Base-by-base conservation (phyloP, 139 green algal species). In the Chlamydomonas schloesseri region DNA sequence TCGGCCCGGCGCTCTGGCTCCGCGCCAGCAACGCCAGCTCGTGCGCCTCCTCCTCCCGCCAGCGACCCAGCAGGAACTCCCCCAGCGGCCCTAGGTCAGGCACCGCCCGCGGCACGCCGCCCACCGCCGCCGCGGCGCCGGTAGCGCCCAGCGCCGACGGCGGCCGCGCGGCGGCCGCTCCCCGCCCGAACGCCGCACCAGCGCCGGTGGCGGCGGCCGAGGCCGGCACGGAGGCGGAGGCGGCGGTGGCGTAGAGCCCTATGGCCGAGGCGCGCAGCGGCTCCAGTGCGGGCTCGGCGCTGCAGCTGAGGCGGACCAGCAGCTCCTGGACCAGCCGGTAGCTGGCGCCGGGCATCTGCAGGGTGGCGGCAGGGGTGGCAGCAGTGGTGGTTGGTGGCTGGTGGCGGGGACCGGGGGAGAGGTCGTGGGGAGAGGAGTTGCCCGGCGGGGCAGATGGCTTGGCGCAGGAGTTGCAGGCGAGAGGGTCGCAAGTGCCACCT, bases 31-130 rank as follows among this genome's bases (percentile, higher is more conserved):
- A 57, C 18, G 70, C 84, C 34, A 65, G 28, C 75, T 89, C 84
- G 33, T 81, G 78, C 18, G 90, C 90, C 34, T 79, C 87, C 42
- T 92, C 86, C 82, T 95, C 89, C 11, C 83, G 71, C 92, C 91
- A 94, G 50, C 83, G 82, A 1, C 75, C 83, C 73, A 95, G 60
- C 60, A 95, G 77, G 71, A 93, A 93, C 69, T 88, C 87, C 0
- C 92, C 92, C 33, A 95, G 69, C 0, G 90, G 86, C 0, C 84
- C 90, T 50, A 93, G 71, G 17, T 88, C 89, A 0, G 87, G 88
- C 24, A 86, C 64, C 6, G 77, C 26, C 57, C 37, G 60, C 55
- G 21, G 71, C 36, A 18, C 23, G 11, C 34, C 14, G 26, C 17
- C 53, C 29, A 36, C 42, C 36, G 65, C 73, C 73, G 67, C 77